These are phyloP conservation scores for Yamadazyma membranifaciens DNA, from an alignment of 1,139 yeast genomes.

Conservation along the genomic window DNA sequence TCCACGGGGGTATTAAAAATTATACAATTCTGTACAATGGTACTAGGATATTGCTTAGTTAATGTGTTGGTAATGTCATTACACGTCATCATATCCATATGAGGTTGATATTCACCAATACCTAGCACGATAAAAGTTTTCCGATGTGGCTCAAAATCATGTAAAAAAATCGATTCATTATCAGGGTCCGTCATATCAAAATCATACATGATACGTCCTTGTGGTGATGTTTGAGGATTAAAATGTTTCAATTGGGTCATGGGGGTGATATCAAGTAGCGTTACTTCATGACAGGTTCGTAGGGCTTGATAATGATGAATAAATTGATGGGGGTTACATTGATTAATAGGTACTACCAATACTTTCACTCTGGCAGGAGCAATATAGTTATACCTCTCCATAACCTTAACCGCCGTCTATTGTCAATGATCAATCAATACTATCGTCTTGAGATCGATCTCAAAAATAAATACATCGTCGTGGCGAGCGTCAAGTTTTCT, in stretches of 20 bases:
- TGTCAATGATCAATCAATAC: too few species aligned
- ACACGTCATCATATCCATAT: constrained; percentile 7
- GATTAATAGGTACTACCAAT: constrained; percentile 69
- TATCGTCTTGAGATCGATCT: not conserved
- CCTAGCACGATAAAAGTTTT: constrained; percentile 73
- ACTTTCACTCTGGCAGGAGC: constrained; percentile 67
- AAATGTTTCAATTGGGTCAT: constrained; percentile 55
- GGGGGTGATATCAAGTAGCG: constrained; percentile 74
- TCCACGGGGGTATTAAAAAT: constrained; percentile 53
- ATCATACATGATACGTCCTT: constrained; percentile 66
- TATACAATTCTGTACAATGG: constrained; percentile 63
- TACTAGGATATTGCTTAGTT: constrained; percentile 45
- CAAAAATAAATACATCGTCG: not conserved
- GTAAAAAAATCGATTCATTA: constrained; percentile 60
- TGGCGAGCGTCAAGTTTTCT: not conserved
- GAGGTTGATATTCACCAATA: constrained; percentile 44
- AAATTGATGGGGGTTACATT: constrained; percentile 50
- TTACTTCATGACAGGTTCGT: constrained; percentile 54
- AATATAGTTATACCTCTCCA: constrained; percentile 25
- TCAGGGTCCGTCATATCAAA: constrained; percentile 51
- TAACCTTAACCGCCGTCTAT: too few species aligned
- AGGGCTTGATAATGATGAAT: constrained; percentile 44
- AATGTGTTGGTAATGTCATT: constrained; percentile 13
- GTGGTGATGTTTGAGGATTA: constrained; percentile 84
- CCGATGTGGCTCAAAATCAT: constrained; percentile 87